phyloP scores from a whole-genome alignment of 805 yeast species.

The Debaryomyces prosopidis region DNA sequence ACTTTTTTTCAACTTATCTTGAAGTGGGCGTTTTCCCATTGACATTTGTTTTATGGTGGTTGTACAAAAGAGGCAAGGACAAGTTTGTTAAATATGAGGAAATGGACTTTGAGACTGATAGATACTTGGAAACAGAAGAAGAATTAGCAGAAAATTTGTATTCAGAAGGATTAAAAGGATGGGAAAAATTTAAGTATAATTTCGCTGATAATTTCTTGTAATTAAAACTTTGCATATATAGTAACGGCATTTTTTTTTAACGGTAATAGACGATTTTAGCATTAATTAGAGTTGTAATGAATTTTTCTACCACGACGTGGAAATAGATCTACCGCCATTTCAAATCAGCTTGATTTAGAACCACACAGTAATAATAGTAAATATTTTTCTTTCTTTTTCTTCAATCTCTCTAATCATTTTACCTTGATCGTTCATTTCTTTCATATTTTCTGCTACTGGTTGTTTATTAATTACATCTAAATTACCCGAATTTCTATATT shows the following conservation, averaged over 20 bases:
- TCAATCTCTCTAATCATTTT: no score
- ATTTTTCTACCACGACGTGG: no score
- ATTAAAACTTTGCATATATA: conserved; percentile 1
- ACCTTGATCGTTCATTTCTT: no score
- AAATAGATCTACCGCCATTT: no score
- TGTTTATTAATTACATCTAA: conserved; percentile 1
- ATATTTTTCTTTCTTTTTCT: no score
- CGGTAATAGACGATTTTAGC: no score
- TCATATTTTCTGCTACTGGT: background rate
- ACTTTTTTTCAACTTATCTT: conserved; percentile 47
- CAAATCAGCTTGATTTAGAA: no score
- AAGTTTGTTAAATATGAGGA: conserved; percentile 42
- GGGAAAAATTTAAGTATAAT: conserved; percentile 39
- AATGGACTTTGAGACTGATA: conserved; percentile 55
- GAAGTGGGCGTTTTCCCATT: conserved; percentile 50
- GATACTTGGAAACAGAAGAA: conserved; percentile 50
- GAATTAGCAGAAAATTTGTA: conserved; percentile 42
- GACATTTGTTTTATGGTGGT: conserved; percentile 48
- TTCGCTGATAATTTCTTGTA: conserved; percentile 28
- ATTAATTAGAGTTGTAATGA: no score
- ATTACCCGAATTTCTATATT: background rate
- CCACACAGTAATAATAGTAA: no score
- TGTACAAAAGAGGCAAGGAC: conserved; percentile 41
- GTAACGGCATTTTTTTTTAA: background rate
- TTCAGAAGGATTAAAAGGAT: conserved; percentile 42